Evolutionary conservation across 805 yeast species (phyloP).

Genomic region (Grigorovia yakushimaensis): DNA sequence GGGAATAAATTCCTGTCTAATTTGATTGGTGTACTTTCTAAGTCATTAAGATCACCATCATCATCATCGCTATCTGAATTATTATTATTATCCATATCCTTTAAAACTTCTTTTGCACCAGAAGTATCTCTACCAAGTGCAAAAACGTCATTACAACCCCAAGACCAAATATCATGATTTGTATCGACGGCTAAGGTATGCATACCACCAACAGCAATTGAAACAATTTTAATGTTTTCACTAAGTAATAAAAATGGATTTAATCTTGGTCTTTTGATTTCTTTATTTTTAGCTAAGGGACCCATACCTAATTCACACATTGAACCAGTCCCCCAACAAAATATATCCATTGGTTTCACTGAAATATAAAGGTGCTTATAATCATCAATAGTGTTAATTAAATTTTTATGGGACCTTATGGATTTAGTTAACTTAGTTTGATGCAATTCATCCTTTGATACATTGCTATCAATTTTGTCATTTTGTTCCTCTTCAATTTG

Average conservation of each 20-base stretch:
- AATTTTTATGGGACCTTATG: slow-evolving; percentile 10
- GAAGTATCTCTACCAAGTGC: slow-evolving; percentile 85
- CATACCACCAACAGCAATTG: slow-evolving; percentile 93
- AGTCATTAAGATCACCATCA: slow-evolving; percentile 76
- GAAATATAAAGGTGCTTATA: slow-evolving; percentile 25
- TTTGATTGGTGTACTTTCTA: slow-evolving; percentile 78
- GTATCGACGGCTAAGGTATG: slow-evolving; percentile 78
- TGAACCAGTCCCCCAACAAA: slow-evolving; percentile 93
- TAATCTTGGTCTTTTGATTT: slow-evolving; percentile 90
- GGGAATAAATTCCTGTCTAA: slow-evolving; percentile 55
- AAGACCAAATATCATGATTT: slow-evolving; percentile 80
- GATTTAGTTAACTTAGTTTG: slow-evolving; percentile 7
- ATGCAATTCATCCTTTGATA: not conserved
- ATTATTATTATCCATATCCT: slow-evolving; percentile 51
- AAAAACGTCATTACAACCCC: slow-evolving; percentile 95
- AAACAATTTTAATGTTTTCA: slow-evolving; percentile 64
- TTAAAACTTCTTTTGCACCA: slow-evolving; percentile 50
- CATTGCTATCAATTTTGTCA: not conserved
- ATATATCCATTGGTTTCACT: slow-evolving; percentile 52
- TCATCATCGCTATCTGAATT: slow-evolving; percentile 54
- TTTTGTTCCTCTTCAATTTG: not conserved
- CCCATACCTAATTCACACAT: slow-evolving; percentile 99
- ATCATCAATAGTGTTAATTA: slow-evolving; percentile 28
- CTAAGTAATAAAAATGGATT: slow-evolving; percentile 56
- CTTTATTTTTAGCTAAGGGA: slow-evolving; percentile 82